Base-by-base conservation (phyloP, 2,329 filamentous ascomycete genomes). In the Podosphaera fusca region DNA sequence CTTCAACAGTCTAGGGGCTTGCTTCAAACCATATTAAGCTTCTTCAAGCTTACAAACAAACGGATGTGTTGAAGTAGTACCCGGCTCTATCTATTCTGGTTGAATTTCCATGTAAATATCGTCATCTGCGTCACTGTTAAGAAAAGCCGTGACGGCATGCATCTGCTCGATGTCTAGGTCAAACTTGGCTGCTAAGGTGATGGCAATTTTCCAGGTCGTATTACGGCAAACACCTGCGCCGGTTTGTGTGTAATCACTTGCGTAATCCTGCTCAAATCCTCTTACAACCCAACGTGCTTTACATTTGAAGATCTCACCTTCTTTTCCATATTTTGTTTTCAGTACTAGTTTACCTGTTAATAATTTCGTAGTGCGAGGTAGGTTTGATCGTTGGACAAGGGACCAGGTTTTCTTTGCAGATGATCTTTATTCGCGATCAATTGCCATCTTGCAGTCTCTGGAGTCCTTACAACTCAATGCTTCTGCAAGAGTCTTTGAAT, bases 391-490 rank as follows among this genome's bases (percentile, higher is more conserved):
- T 52, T 21, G 49, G 33, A 52, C 49, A 52, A 52, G 49, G 29
- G 21, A 52, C 33, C 30, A 52, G n/a, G 49, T 52, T 52, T 52
- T 52, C 49, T 52, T 52, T 52, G 49, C 49, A 29, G 35, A 33
- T 52, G 49, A 52, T 52, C 49, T 52, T n/a, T 52, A 52, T 52
- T 52, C 33, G 30, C 30, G 33, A 35, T 52, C 49, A 52, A 52
- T 52, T 10, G 29, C 49, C 30, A 12, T 10, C 30, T 33, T 52
- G 7, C 49, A 52, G 9, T 33, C 6, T 21, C 30, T 34, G 3
- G 49, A 52, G 33, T 52, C 49, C 33, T 52, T 33, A 21, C 49
- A 52, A 34, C 49, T 52, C 49, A 52, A 34, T 33, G 49, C 49
- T 35, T 52, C 49, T 33, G 33, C 29, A 52, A 52, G 49, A 35